Conservation (phyloP, 495 filamentous ascomycete species). For the Clohesyomyces aquaticus region DNA sequence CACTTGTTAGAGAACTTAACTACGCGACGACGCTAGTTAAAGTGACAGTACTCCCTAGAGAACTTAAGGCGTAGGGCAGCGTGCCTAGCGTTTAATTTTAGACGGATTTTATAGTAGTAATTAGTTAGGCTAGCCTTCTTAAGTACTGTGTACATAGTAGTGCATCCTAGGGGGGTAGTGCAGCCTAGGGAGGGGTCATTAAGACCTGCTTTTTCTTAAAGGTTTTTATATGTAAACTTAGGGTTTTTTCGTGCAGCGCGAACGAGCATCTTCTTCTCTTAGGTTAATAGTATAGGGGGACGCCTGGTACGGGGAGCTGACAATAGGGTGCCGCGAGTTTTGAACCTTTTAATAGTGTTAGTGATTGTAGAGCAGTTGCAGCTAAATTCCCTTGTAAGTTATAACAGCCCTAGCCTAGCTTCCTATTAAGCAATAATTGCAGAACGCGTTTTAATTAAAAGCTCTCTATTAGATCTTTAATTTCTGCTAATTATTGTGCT, state of each 20-base stretch:
- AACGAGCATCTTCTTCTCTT: background rate
- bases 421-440: background rate
- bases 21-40: conserved; percentile 1
- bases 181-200: background rate
- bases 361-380: background rate
- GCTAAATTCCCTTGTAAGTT: background rate
- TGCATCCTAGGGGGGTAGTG: background rate
- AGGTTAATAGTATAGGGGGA: background rate
- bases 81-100: background rate
- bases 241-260: background rate
- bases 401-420: background rate
- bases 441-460: background rate
- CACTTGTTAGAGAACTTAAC: conserved; percentile 4
- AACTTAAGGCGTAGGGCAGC: background rate
- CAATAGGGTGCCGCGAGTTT: background rate
- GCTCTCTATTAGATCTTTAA: background rate
- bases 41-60: conserved; percentile 2
- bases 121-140: background rate
- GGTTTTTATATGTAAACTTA: background rate
- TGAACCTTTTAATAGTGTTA: background rate
- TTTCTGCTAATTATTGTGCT: background rate
- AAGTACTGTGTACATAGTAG: background rate
- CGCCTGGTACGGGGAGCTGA: background rate
- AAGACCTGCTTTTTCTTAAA: background rate
- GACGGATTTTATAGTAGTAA: background rate